Percentiles rank a stretch among this genome's conserved stretches.
phyloP scores from a whole-genome alignment of 805 yeast species.

The Grigorovia humatica region DNA sequence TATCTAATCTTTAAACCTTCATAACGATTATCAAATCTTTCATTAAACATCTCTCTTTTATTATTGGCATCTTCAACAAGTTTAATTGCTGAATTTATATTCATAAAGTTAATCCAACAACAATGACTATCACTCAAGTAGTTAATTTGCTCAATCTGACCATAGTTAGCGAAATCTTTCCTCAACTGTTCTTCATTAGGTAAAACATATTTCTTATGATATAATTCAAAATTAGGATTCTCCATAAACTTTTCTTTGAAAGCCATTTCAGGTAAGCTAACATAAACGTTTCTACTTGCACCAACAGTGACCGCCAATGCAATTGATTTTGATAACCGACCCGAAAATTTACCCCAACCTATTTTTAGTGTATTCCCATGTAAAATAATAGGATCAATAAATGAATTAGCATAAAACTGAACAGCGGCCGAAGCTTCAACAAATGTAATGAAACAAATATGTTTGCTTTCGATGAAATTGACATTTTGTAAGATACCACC shows the following conservation, averaged over 20 bases:
- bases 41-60: conserved; percentile 29
- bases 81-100: conserved; percentile 52
- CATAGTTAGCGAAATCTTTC: conserved; percentile 51
- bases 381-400: conserved; percentile 46
- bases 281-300: conserved; percentile 68
- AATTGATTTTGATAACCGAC: conserved; percentile 47
- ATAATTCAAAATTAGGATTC: conserved; percentile 26
- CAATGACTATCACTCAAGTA: conserved; percentile 59
- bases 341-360: conserved; percentile 65
- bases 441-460: conserved; percentile 61
- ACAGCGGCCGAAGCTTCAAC: conserved; percentile 55
- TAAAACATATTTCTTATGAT: conserved; percentile 21
- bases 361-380: conserved; percentile 54
- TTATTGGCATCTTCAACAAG: conserved; percentile 50
- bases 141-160: conserved; percentile 68
- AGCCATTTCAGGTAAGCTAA: conserved; percentile 42
- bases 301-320: conserved; percentile 59
- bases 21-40: conserved; percentile 38
- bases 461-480: conserved; percentile 40
- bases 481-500: conserved; percentile 66
- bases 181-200: conserved; percentile 45
- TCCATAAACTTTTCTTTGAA: conserved; percentile 30
- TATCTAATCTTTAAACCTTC: conserved; percentile 47
- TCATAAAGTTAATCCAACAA: conserved; percentile 63
- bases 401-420: conserved; percentile 52